A percentile compares a stretch with the other conserved stretches of the same genome.
Evolutionary conservation across 225 moss, liverwort and hornwort species (phyloP).

Genomic region (Bryoerythrophyllum caledonicum): DNA sequence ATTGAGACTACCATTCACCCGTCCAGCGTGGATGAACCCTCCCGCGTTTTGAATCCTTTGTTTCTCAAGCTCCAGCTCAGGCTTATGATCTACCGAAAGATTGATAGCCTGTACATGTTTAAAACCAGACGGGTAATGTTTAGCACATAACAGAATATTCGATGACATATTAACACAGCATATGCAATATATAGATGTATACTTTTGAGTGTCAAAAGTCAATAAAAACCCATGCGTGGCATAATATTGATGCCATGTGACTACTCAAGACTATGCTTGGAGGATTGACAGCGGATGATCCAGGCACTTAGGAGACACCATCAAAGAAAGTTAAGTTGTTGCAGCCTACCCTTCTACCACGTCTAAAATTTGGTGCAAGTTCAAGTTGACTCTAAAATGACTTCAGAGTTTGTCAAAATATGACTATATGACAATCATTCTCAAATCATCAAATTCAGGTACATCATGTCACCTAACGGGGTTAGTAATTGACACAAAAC

Average conservation of each 20-base stretch:
- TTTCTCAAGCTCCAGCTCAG: conserved; percentile 50
- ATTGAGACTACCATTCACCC: conserved; percentile 63
- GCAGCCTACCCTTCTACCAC: no score
- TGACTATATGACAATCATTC: no score
- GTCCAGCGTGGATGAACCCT: conserved; percentile 54
- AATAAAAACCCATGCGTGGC: not conserved
- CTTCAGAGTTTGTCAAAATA: no score
- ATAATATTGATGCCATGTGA: not conserved
- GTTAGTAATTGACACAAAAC: no score
- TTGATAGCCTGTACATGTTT: conserved; percentile 41
- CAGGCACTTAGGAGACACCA: not conserved
- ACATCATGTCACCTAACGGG: no score
- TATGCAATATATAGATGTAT: not conserved
- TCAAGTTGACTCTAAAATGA: no score
- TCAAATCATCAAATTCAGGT: no score
- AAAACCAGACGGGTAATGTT: not conserved
- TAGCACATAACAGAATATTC: conserved; percentile 6
- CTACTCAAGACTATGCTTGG: not conserved
- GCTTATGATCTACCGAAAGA: conserved; percentile 61
- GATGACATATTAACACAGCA: not conserved
- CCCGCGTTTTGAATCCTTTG: conserved; percentile 45
- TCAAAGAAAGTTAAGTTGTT: not conserved
- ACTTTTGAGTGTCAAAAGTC: not conserved
- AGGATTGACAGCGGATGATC: not conserved
- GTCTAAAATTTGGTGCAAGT: no score